A percentile compares a stretch with the other conserved stretches of the same genome.
These are phyloP conservation scores for Amphirosellinia nigrospora DNA, from an alignment of 495 filamentous ascomycete species.

Conservation along the genomic window DNA sequence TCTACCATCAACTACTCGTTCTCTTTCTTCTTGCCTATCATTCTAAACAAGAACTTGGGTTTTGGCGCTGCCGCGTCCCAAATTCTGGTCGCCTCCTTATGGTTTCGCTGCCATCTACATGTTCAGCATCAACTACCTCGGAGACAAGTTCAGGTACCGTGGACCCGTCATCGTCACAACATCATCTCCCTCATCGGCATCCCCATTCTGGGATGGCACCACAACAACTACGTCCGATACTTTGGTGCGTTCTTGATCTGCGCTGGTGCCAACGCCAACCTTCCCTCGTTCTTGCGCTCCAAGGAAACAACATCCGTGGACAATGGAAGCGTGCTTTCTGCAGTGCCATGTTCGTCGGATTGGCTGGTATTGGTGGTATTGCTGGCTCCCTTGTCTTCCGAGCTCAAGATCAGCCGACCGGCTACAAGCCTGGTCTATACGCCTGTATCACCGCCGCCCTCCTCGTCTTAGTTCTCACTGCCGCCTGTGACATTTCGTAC, in stretches of 20 bases:
- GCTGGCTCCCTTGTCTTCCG: constrained; percentile 63
- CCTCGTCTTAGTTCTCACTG: constrained; percentile 45
- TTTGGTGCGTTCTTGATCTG: constrained; percentile 67
- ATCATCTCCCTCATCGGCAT: constrained; percentile 49
- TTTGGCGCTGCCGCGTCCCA: constrained; percentile 59
- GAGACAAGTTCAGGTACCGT: constrained; percentile 61
- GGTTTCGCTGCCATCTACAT: constrained; percentile 63
- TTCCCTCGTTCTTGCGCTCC: constrained; percentile 60
- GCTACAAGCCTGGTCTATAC: constrained; percentile 53
- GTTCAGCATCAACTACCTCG: constrained; percentile 56
- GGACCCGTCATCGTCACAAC: constrained; percentile 60
- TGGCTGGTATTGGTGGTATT: constrained; percentile 67
- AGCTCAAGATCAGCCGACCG: constrained; percentile 44
- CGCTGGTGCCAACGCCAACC: constrained; percentile 61
- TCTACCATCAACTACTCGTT: constrained; percentile 66
- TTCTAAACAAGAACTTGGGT: constrained; percentile 61
- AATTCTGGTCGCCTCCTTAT: constrained; percentile 68
- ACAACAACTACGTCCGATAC: constrained; percentile 59
- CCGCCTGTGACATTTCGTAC: constrained; percentile 39
- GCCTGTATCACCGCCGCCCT: constrained; percentile 50
- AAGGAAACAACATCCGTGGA: constrained; percentile 68
- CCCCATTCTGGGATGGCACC: constrained; percentile 56
- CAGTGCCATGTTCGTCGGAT: constrained; percentile 61
- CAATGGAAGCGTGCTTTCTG: constrained; percentile 70
- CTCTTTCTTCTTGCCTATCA: constrained; percentile 70